Conservation (phyloP, 225 moss, liverwort and hornwort species). For the Pseudisothecium myosuroides region DNA sequence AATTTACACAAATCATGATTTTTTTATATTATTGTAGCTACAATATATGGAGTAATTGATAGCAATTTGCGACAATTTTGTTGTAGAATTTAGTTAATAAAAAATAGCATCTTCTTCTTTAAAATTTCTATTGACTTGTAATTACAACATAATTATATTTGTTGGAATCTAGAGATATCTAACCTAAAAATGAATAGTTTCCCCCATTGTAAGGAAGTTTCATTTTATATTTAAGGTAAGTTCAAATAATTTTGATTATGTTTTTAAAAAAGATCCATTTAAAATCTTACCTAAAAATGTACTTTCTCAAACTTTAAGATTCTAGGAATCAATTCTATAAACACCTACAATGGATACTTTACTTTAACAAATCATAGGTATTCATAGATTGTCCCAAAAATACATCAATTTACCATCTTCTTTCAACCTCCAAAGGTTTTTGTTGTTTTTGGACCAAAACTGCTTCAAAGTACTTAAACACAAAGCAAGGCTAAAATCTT, state of each 20-base stretch:
- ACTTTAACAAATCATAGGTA: background rate
- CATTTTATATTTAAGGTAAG: background rate
- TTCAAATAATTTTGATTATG: background rate
- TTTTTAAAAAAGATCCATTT: background rate
- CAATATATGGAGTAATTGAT: too few species aligned
- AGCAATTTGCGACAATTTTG: background rate
- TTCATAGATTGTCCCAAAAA: fast-evolving
- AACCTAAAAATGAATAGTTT: background rate
- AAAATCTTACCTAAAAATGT: background rate
- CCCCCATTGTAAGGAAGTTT: background rate
- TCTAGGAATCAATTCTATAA: background rate
- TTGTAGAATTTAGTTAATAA: background rate
- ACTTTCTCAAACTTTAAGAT: background rate
- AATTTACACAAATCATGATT: background rate
- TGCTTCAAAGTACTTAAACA: too few species aligned
- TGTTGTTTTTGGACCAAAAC: too few species aligned
- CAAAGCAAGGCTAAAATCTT: too few species aligned
- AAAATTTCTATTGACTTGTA: background rate
- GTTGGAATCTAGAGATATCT: background rate
- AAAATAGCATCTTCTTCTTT: background rate
- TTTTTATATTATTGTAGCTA: too few species aligned
- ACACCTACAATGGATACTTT: background rate
- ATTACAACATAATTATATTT: background rate
- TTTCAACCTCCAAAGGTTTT: too few species aligned
- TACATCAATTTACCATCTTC: fast-evolving